Conservation (phyloP, 2,329 filamentous ascomycete species). For the Lanzia echinophila region DNA sequence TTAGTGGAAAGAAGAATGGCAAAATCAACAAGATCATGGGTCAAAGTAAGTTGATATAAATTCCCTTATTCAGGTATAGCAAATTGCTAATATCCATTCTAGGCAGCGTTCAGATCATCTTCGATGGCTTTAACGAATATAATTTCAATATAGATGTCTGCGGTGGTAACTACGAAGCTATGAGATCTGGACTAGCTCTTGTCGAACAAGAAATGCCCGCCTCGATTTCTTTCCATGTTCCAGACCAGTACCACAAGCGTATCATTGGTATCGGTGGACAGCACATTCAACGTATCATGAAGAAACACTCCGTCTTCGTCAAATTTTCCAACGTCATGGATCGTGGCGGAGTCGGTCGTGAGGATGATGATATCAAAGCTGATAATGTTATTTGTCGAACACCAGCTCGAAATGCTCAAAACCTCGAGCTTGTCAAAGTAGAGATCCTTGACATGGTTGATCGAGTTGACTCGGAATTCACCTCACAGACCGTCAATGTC, state of each 20-base stretch:
- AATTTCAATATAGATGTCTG: constrained; percentile 99
- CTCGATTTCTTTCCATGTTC: constrained; percentile 97
- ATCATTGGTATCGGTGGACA: constrained; percentile 98
- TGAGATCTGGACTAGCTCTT: constrained; percentile 83
- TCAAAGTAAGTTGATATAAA: constrained; percentile 50
- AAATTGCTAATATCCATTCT: neutral
- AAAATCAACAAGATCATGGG: constrained; percentile 99
- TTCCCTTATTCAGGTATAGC: neutral
- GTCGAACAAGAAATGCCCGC: constrained; percentile 99
- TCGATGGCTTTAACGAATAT: constrained; percentile 98
- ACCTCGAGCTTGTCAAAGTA: constrained; percentile 92
- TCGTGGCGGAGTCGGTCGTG: constrained; percentile 79
- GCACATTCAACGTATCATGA: constrained; percentile 99
- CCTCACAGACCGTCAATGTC: constrained; percentile 86
- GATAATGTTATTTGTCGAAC: constrained; percentile 99
- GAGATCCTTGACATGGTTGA: constrained; percentile 99
- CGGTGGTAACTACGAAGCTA: constrained; percentile 84
- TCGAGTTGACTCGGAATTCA: constrained; percentile 79
- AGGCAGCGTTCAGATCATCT: constrained; percentile 91
- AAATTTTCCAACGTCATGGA: constrained; percentile 99
- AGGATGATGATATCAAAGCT: constrained; percentile 96
- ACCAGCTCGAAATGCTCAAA: constrained; percentile 92
- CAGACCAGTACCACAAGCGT: constrained; percentile 97
- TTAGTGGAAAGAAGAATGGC: constrained; percentile 98
- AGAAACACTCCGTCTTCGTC: constrained; percentile 99